Conservation (phyloP, 2,329 filamentous ascomycete species). For the Aciculosporium take region DNA sequence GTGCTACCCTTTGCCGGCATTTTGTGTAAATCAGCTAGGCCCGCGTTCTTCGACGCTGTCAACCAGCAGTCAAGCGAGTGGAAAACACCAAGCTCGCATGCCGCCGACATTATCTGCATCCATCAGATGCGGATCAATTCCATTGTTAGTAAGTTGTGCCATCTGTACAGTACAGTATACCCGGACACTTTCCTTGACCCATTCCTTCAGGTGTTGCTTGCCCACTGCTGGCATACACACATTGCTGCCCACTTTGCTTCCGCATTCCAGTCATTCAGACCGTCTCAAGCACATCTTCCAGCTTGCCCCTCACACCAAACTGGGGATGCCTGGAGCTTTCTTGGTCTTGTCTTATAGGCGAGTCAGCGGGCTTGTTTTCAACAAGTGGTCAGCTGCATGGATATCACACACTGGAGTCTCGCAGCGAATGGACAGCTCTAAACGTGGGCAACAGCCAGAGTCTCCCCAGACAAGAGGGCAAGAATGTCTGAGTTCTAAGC, state of each 20-base stretch:
- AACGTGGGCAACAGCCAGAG: neutral
- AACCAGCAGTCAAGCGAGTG: neutral
- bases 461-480: too few relatives aligned
- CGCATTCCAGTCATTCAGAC: constrained; percentile 5
- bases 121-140: neutral
- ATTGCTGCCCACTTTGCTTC: constrained; percentile 1
- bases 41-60: neutral
- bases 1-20: constrained; percentile 3
- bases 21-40: neutral
- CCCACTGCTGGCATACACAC: neutral
- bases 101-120: neutral
- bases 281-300: neutral
- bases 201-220: neutral
- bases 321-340: neutral
- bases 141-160: neutral
- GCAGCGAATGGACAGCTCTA: neutral
- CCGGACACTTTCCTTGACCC: neutral
- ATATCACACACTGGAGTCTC: neutral
- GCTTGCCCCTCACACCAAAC: neutral
- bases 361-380: neutral
- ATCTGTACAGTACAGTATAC: too few relatives aligned
- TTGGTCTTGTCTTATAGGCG: neutral
- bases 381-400: neutral
- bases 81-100: neutral
- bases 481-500: neutral